Evolutionary conservation across 805 yeast genomes (phyloP).

Genomic region (Jamesozyma hellenica): DNA sequence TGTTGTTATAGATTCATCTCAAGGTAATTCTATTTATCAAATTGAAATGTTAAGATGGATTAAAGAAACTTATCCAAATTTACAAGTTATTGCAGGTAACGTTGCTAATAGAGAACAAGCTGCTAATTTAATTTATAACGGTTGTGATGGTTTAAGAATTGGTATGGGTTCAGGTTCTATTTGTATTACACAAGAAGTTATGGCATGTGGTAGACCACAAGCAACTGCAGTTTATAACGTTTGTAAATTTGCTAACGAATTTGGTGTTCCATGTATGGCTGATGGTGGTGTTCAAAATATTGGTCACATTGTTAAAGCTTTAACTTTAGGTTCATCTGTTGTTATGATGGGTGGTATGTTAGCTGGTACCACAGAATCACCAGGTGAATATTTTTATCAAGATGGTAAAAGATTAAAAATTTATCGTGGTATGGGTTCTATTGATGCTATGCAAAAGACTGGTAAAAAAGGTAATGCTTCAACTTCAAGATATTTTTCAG

Average conservation of each 20-base stretch:
- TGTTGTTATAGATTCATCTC: conserved; percentile 89
- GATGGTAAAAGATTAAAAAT: conserved; percentile 96
- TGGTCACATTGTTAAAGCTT: conserved; percentile 95
- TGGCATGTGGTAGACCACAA: conserved; percentile 99
- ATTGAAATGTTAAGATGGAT: conserved; percentile 86
- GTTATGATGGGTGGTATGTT: conserved; percentile 99
- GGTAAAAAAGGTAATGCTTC: conserved; percentile 88
- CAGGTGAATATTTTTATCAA: conserved; percentile 95
- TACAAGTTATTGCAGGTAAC: conserved; percentile 93
- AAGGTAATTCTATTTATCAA: conserved; percentile 96
- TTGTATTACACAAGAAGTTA: conserved; percentile 98
- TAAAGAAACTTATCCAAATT: conserved; percentile 65
- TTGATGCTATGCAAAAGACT: conserved; percentile 95
- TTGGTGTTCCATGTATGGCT: conserved; percentile 98
- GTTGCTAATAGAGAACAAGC: conserved; percentile 99
- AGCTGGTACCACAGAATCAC: conserved; percentile 97
- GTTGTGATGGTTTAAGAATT: conserved; percentile 96
- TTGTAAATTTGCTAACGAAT: conserved; percentile 83
- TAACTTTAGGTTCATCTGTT: conserved; percentile 92
- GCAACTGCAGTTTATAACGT: conserved; percentile 97
- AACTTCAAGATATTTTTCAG: conserved; percentile 95
- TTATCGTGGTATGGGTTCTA: conserved; percentile 99
- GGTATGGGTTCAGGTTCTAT: conserved; percentile 99
- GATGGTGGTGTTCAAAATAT: conserved; percentile 99
- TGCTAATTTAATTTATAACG: conserved; percentile 85